Evolutionary conservation across 1,284 basidiomycete genomes (phyloP).

Genomic region (Laetiporus sulphureus): DNA sequence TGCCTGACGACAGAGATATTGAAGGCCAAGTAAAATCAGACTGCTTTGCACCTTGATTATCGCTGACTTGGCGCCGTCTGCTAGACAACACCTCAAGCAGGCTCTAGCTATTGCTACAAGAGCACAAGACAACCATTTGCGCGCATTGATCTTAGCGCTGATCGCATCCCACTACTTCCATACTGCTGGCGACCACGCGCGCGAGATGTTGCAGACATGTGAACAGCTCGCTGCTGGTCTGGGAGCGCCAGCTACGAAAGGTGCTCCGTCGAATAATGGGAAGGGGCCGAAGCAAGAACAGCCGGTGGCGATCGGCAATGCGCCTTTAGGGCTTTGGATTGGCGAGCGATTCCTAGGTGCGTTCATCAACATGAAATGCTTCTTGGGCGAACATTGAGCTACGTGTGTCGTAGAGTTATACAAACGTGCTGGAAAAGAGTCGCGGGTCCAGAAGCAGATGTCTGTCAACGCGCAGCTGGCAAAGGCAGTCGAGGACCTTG

Average conservation of each 20-base stretch:
- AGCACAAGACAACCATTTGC: slow-evolving; percentile 63
- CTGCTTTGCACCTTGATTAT: not conserved
- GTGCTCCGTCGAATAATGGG: slow-evolving; percentile 4
- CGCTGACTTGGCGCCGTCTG: slow-evolving; percentile 7
- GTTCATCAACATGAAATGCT: not conserved
- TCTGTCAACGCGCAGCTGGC: slow-evolving; percentile 18
- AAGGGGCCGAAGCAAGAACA: slow-evolving; percentile 14
- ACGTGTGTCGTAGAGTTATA: slow-evolving; percentile 38
- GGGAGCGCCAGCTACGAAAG: slow-evolving; percentile 40
- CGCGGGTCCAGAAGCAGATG: slow-evolving; percentile 21
- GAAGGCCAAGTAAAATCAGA: slow-evolving; percentile 44
- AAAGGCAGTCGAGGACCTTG: slow-evolving; percentile 20
- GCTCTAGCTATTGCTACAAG: slow-evolving; percentile 50
- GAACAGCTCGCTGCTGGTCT: slow-evolving; percentile 65
- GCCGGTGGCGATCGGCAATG: slow-evolving; percentile 43
- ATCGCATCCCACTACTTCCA: slow-evolving; percentile 63
- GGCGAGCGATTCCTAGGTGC: slow-evolving; percentile 60
- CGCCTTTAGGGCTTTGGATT: slow-evolving; percentile 60
- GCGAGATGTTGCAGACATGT: slow-evolving; percentile 54
- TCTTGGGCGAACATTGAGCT: slow-evolving; percentile 1
- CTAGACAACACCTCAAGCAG: slow-evolving; percentile 52
- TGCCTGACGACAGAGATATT: slow-evolving; percentile 49
- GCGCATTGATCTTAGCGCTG: slow-evolving; percentile 59
- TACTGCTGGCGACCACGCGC: slow-evolving; percentile 61
- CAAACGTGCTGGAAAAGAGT: slow-evolving; percentile 43